Evolutionary conservation across 345 rosid species (phyloP), one percentile per base, ranked within the genome.

Genomic region (Populus nigra): DNA sequence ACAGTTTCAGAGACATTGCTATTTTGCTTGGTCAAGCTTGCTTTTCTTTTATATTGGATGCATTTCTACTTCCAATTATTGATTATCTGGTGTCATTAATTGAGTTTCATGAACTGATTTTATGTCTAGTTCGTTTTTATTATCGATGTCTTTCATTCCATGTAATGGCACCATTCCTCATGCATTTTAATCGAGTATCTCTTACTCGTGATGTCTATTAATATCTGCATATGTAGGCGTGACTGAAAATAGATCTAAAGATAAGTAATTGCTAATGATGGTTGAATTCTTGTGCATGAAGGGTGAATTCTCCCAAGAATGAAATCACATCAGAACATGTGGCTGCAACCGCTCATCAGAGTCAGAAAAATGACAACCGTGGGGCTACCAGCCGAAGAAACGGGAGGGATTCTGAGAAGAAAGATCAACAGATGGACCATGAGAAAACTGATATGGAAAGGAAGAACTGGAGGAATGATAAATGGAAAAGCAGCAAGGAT

Each of bases 271-370:
- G 11, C 18, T 50, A 16, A 68, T 47, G 36, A 49, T 43, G 33
- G 4, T 47, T 13, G 8, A 53, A 18, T 59, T 23, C 53, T 73
- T 68, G 63, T 73, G 3, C 31, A 25, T 78, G 70, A 72, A 84
- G 82, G 75, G 79, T 72, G 12, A 63, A 55, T 12, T 72, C 77
- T 63, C 35, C 78, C 15, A 75, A 76, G 77, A 84, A 43, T 47
- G 76, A 75, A 63, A 38, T 63, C 13, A 49, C 38, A 38, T 50
- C 70, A 41, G 76, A 75, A 61, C 83, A 47, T 22, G 9, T 36
- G 45, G 72, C 35, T 47, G 31, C 68, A 39, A 49, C 49, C 8
- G 27, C 79, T 65, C 39, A 41, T 22, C 69, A 38, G 27, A 41
- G 55, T 31, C 71, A 57, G 65, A 82, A 25, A 45, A 39, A 22